phyloP scores from a whole-genome alignment of 768 basidiomycete genomes.

The Basidioascus undulatus region DNA sequence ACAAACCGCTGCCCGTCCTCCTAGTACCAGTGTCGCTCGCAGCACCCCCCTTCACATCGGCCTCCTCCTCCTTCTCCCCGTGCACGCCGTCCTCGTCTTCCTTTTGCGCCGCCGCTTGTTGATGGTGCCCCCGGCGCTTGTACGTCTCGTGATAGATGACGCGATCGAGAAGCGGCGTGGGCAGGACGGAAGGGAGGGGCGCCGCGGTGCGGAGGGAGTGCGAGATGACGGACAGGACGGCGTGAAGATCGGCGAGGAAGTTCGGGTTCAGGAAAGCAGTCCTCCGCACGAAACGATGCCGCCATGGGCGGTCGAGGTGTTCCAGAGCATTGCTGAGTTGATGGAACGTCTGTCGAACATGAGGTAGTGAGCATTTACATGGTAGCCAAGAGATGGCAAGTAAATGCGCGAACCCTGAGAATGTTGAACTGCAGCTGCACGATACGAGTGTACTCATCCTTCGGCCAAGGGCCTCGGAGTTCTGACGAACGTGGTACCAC shows the following conservation, averaged over 20 bases:
- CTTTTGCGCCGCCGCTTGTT: not conserved
- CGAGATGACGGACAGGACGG: constrained; percentile 14
- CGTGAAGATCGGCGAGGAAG: constrained; percentile 20
- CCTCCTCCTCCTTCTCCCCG: not conserved
- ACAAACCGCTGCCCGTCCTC: too few species aligned
- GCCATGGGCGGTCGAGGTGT: constrained; percentile 24
- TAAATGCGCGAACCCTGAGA: too few species aligned
- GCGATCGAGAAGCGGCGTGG: constrained; percentile 23
- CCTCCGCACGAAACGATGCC: constrained; percentile 21
- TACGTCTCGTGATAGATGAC: constrained; percentile 28
- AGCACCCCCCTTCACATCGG: too few species aligned
- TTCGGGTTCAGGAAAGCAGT: constrained; percentile 32
- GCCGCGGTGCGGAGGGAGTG: constrained; percentile 26
- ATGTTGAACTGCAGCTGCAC: constrained; percentile 24
- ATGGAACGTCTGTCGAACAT: constrained; percentile 9
- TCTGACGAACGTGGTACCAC: constrained; percentile 4
- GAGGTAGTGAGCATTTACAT: too few species aligned
- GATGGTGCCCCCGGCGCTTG: too few species aligned
- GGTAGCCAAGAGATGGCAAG: too few species aligned
- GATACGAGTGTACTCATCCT: constrained; percentile 24
- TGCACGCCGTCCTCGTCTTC: not conserved
- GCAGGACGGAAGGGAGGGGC: constrained; percentile 25
- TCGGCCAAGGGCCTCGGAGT: constrained; percentile 29
- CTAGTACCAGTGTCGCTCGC: too few species aligned
- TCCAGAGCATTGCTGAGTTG: constrained; percentile 21